Evolutionary conservation across 208 protist genomes (phyloP), one percentile per base, ranked within the genome.

Genomic region (Wallacemonas sp.): DNA sequence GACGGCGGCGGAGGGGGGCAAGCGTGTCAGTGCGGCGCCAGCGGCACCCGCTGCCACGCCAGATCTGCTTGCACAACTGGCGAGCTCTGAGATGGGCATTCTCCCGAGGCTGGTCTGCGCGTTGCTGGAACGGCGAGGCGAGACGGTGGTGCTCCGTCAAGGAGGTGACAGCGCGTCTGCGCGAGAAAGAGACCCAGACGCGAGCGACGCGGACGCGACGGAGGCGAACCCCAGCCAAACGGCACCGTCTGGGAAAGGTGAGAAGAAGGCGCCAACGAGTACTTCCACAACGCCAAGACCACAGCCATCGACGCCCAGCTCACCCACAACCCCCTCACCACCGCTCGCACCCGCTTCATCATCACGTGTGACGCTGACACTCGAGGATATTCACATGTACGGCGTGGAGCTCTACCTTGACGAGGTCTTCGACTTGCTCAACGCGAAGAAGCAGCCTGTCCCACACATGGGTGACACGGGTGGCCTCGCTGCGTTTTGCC

Each of bases 371-470:
- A 53, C 72, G 24, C 63, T 91, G 44, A 91, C 79, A 11, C 67
- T 96, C 58, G 62, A 75, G 28, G 73, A 84, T n/a, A 46, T 96
- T 6, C 86, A 72, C 22, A 84, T 96, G 51, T 94, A 91, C 70
- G 91, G 86, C 33, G 77, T 96, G 22, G 91, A 96, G 70, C 30
- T 96, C 11, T 94, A 96, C 75, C 77, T 92, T 63, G 91, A 96
- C 63, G 88, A 91, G 51, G 66, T 93, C 27, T 82, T 56, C 28
- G 86, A 96, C 62, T 68, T 96, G 28, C 62, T 96, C 33, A 82
- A 91, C 70, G 80, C 86, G n/a, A 62, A 61, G 8, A 93, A 92
- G 75, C 88, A 84, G 2, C 64, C 71, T 17, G 76, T 94, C 15
- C 39, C 70, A 22, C 81, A 79, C 41, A 39, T 91, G 22, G 71